Percentiles rank a stretch among this genome's conserved stretches.
These are phyloP conservation scores for Candida dendrica DNA, from an alignment of 805 yeast species.

Conservation along the genomic window DNA sequence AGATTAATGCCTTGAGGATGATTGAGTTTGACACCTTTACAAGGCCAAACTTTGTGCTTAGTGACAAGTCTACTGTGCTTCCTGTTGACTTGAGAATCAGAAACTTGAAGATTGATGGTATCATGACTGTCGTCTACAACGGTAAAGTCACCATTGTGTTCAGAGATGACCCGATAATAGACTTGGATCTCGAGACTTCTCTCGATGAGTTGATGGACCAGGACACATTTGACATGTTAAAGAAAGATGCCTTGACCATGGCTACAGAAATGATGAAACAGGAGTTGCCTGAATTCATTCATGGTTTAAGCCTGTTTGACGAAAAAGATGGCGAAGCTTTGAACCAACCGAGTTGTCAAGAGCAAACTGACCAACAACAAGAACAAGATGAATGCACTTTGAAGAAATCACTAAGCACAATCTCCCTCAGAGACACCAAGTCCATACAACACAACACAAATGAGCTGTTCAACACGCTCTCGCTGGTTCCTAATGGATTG, in stretches of 20 bases:
- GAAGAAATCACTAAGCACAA: neutral
- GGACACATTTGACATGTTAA: conserved; percentile 13
- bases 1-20: conserved; percentile 17
- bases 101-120: conserved; percentile 12
- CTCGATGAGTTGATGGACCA: conserved; percentile 21
- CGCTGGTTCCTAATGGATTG: conserved; percentile 10
- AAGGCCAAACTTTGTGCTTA: conserved; percentile 17
- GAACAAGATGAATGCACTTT: neutral
- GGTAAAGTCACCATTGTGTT: conserved; percentile 17
- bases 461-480: conserved; percentile 8
- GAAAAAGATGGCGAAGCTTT: too few relatives aligned
- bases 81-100: conserved; percentile 19
- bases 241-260: conserved; percentile 13
- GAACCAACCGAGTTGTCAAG: too few relatives aligned
- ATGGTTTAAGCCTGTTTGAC: conserved; percentile 8
- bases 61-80: conserved; percentile 16
- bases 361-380: neutral
- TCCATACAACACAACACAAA: neutral
- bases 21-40: conserved; percentile 20
- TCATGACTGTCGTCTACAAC: conserved; percentile 15
- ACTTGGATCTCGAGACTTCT: conserved; percentile 16
- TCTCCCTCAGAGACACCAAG: neutral
- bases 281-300: conserved; percentile 17
- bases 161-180: conserved; percentile 17
- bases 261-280: conserved; percentile 13